Base-by-base conservation (phyloP, 805 yeast species). In the Trichomonascus vanleenenianus region DNA sequence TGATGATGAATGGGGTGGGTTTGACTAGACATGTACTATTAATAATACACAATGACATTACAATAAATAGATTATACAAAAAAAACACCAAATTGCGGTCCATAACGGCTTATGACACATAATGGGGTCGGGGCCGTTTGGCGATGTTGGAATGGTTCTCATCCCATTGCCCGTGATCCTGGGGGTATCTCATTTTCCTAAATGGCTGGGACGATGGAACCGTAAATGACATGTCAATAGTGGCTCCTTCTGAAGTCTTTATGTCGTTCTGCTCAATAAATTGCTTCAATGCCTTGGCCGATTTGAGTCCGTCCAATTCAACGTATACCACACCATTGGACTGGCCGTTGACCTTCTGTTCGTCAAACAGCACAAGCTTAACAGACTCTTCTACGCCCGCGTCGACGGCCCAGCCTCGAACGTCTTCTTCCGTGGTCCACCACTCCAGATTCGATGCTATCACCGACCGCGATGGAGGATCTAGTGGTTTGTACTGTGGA, bases 1-100 rank as follows among this genome's bases (percentile, higher is more conserved):
- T 27, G 65, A 52, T 1, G 66, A 53, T 5, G 67, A 60, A 18
- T 62, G 64, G 63, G 62, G 56, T 5, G 68, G 67, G 6, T 58
- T 63, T 40, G 64, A 60, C 39, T 60, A 47, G 30, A 15, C 10
- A 3, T 10, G 12, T 35, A 12, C 3, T 6, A 31, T 10, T 31
- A 12, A 12, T 12, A 14, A n/a, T n/a, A n/a, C n/a, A n/a, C n/a
- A n/a, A n/a, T n/a, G n/a, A n/a, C 27, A 22, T 22, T 22, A 22
- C n/a, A 12, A 31, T 12, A 12, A 31, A 31, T 31, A 12, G 34
- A 31, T 12, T 31, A 31, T 31, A 31, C 27, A 22, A 22, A 22
- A 22, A 22, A 22, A 4, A 22, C n/a, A n/a, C n/a, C n/a, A 22
- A 22, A 22, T 5, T 22, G 27, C 27, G n/a, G n/a, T n/a, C n/a